phyloP scores from a whole-genome alignment of 257 asterid genomes.

The Rubia yunnanensis region DNA sequence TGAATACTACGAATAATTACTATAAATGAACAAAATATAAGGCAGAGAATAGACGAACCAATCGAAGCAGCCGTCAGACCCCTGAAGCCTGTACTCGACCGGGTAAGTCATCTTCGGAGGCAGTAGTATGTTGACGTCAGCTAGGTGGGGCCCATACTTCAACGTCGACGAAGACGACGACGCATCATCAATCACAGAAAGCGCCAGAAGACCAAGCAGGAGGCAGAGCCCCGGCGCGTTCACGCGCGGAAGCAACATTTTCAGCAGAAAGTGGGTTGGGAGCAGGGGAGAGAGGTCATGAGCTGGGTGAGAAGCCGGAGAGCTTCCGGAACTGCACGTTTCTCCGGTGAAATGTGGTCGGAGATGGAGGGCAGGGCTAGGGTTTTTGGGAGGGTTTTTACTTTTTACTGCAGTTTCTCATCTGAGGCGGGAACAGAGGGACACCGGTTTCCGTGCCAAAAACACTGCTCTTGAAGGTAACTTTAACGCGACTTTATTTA shows the following conservation, averaged over 20 bases:
- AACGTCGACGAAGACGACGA: slow-evolving; percentile 15
- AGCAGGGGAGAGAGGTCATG: slow-evolving; percentile 1
- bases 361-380: not conserved
- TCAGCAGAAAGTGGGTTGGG: not conserved
- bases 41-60: slow-evolving; percentile 34
- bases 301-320: not conserved
- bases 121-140: slow-evolving; percentile 77
- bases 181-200: not conserved
- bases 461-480: not conserved
- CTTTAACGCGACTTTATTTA: not conserved
- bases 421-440: not conserved
- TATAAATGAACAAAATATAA: not conserved
- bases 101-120: slow-evolving; percentile 95
- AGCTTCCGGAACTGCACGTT: not conserved
- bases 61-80: slow-evolving; percentile 93
- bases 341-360: not conserved
- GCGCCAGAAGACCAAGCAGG: not conserved
- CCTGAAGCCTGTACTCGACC: slow-evolving; percentile 83
- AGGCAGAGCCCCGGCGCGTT: slow-evolving; percentile 1
- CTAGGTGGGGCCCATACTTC: slow-evolving; percentile 72
- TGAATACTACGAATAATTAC: not conserved
- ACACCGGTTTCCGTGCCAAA: not conserved
- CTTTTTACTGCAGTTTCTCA: not conserved
- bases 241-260: not conserved
- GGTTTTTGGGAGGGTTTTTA: slow-evolving; percentile 10